Evolutionary conservation across 2,329 filamentous ascomycete genomes (phyloP), one percentile per base, ranked within the genome.

Genomic region (Hypoxylon sp.): DNA sequence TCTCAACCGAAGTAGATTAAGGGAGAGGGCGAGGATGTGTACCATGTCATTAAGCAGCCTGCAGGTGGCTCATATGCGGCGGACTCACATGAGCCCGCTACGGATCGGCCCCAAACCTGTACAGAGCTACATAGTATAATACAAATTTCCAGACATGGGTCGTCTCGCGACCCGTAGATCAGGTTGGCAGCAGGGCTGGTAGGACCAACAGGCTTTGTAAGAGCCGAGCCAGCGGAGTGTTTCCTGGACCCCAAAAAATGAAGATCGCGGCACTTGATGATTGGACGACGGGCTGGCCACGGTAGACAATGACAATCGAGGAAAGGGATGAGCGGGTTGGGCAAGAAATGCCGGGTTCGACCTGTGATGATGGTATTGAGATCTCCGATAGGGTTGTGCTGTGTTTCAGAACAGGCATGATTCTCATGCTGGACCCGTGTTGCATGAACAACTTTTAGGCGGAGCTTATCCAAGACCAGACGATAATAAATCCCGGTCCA

Each of bases 391-490:
- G 69, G 74, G 73, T 72, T 72, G 70, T 66, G 68, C 33, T 70
- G 48, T 69, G 74, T 75, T 75, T 75, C 74, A 75, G 72, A 75
- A 72, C 61, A 62, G 66, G 72, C 67, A 75, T 74, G 70, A 67
- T 64, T 64, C 68, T 75, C 61, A 73, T 73, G 72, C 73, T 72
- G 66, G 66, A 49, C 63, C 53, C 25, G 59, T 40, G 69, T 72
- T 66, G 72, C 58, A 70, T 70, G 55, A 65, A 68, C 55, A 60
- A 57, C 30, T 48, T 40, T 51, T 37, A 61, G 56, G 61, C 63
- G 66, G 69, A 70, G 62, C 63, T 72, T 66, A 51, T 53, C 40
- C 22, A 49, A 58, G 44, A 54, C 30, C 37, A 62, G 49, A 30
- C 20, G 33, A 69, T 51, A 62, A 64, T 68, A 51, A 55, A 56